Conservation (phyloP, 352 stramenopile genomes). For the Lagenidium sp. region DNA sequence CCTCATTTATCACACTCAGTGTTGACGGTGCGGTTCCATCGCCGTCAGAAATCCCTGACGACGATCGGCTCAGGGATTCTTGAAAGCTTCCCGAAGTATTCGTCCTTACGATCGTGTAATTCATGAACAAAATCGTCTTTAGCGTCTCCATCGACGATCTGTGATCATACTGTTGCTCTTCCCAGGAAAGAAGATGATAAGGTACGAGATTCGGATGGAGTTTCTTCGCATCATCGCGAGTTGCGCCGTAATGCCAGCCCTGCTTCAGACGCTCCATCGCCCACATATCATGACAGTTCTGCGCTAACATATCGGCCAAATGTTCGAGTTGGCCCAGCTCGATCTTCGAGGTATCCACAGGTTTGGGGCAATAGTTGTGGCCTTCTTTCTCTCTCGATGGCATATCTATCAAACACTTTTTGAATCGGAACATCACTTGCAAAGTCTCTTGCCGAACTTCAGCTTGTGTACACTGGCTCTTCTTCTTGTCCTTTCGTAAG, state of each 20-base stretch:
- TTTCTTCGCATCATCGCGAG: constrained; percentile 69
- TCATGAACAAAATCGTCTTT: constrained; percentile 86
- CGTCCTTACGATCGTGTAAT: constrained; percentile 67
- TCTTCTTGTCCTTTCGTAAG: constrained; percentile 69
- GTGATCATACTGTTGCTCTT: constrained; percentile 81
- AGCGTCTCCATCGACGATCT: constrained; percentile 83
- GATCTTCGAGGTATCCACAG: constrained; percentile 68
- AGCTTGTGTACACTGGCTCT: constrained; percentile 49
- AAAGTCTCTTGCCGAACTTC: constrained; percentile 70
- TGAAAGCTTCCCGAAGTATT: constrained; percentile 43
- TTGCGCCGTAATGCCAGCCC: constrained; percentile 63
- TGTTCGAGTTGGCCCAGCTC: constrained; percentile 66
- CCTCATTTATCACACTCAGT: no score
- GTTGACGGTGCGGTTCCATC: constrained; percentile 1
- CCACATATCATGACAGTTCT: constrained; percentile 87
- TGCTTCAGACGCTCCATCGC: constrained; percentile 77
- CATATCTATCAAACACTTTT: constrained; percentile 85
- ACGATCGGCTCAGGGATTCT: constrained; percentile 51
- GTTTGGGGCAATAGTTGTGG: constrained; percentile 82
- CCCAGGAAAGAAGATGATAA: constrained; percentile 67
- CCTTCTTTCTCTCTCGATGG: constrained; percentile 83
- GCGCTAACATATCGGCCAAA: constrained; percentile 63
- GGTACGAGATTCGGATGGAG: constrained; percentile 76
- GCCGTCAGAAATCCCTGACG: constrained; percentile 53
- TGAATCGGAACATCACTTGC: constrained; percentile 86